Evolutionary conservation across 1,284 basidiomycete species (phyloP), one percentile per base, ranked within the genome.

Genomic region (Malassezia caprae): DNA sequence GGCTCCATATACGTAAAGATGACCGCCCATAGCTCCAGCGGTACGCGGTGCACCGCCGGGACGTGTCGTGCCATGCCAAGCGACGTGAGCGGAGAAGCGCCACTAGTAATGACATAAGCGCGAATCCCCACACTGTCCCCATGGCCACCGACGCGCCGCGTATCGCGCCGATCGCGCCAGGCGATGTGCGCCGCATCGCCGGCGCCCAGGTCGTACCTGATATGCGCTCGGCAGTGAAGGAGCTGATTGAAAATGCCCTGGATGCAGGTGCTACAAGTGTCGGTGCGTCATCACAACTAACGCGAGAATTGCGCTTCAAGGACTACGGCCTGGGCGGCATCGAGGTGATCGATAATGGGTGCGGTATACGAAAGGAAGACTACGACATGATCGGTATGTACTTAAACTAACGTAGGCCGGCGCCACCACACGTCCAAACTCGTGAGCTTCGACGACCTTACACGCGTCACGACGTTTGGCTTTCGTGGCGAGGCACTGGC

Each of bases 401-500:
- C 19, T 23, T 88, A 21, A 3, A 8, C 41, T 43, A 17, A 43
- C 24, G 1, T 5, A 31, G 31, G 46, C n/a, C 31, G 30, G 35
- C 46, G 46, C 73, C 88, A 96, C 67, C 83, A 91, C 72, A 98
- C 93, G 0, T 96, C 91, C 13, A 98, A 98, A 74, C 79, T 98
- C 0, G 76, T 83, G 0, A 81, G 83, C 1, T 88, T 87, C 67
- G 78, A 82, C 3, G 87, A 90, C 65, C 81, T 98, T 1, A 78
- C 82, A 0, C 77, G 80, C 0, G 82, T 98, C 4, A 77, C 78
- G 2, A 91, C 91, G 0, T 96, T 96, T 75, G 94, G 94, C 0
- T 98, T 98, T 68, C 82, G 93, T 28, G 94, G 94, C 15, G 94
- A 99, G 76, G 94, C 94, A 0, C 79, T 98, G 0, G 88, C 89